Base-by-base conservation (phyloP, 345 rosid species). In the Linum trigynum region DNA sequence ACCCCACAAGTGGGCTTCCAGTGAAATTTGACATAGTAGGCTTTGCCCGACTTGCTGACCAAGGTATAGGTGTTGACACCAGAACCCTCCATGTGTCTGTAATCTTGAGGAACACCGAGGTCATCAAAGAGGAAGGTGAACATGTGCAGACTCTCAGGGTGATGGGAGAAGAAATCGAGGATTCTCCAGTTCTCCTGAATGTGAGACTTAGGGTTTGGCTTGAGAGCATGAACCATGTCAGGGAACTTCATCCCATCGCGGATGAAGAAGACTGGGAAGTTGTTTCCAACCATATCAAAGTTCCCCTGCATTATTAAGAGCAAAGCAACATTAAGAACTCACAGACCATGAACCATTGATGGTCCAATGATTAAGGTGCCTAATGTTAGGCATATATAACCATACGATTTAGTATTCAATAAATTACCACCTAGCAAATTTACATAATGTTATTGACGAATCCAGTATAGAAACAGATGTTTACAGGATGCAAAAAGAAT, bases 1-100 rank as follows among this genome's bases (percentile, higher is more conserved):
- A 74, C 69, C n/a, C 77, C 77, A 38, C 66, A 65, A 55, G 77
- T 69, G 39, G 73, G 67, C 57, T 61, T 69, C 77, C 77, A 74
- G 15, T 74, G 77, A 72, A 74, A 74, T 50, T 74, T 74, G 40
- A 74, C 77, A 36, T 68, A 69, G 15, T 16, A 57, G 11, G 57
- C 69, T 41, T 65, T 69, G 38, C 77, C 73, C 23, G 63, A 65
- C 55, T 69, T 74, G 70, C 56, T 74, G 69, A 69, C 45, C 14
- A 74, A 64, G 7, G 67, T 74, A 38, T 59, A 74, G 42, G 77
- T 68, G 51, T 73, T 64, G 12, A 73, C 73, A 65, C 77, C 77
- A 7, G 61, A 74, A 23, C 77, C 77, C 3, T 74, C 73, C 73
- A 74, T 74, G 63, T 74, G 77, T 14, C 77, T 60, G 66, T 74